Percentiles rank a stretch among this genome's conserved stretches.
Conservation (phyloP, 2,329 filamentous ascomycete species). For the Fusarium devonianum region DNA sequence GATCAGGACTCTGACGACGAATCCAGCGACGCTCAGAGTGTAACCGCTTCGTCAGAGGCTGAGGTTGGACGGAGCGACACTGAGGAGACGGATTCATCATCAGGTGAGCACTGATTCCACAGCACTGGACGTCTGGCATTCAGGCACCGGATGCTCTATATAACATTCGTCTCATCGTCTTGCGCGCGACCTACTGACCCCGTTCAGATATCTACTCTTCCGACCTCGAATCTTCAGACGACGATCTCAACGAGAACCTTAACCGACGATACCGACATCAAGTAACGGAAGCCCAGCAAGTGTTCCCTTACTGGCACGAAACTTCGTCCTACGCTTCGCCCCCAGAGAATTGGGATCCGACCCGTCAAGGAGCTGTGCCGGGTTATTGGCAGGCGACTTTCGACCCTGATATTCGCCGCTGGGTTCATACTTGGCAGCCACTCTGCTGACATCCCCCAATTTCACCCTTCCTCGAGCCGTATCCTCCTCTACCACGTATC, state of each 20-base stretch:
- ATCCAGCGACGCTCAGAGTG: conserved; percentile 9
- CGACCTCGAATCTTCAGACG: conserved; percentile 1
- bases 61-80: conserved; percentile 13
- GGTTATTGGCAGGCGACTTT: conserved; percentile 49
- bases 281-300: conserved; percentile 9
- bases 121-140: conserved; percentile 4
- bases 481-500: neutral
- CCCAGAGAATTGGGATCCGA: conserved; percentile 41
- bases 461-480: neutral
- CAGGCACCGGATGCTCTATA: conserved; percentile 11
- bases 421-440: conserved; percentile 50
- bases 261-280: conserved; percentile 7
- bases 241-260: neutral
- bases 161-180: conserved; percentile 4
- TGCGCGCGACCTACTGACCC: conserved; percentile 9
- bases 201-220: conserved; percentile 23
- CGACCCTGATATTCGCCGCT: conserved; percentile 40
- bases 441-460: conserved; percentile 22
- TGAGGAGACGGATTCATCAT: conserved; percentile 24
- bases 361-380: conserved; percentile 41
- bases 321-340: conserved; percentile 4
- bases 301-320: conserved; percentile 14
- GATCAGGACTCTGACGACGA: conserved; percentile 41
- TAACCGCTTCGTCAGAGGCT: conserved; percentile 17
- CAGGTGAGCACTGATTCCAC: conserved; percentile 30